A percentile compares a stretch with the other conserved stretches of the same genome.
These are phyloP conservation scores for Leishmania major DNA, from an alignment of 208 protist species.

Conservation along the genomic window DNA sequence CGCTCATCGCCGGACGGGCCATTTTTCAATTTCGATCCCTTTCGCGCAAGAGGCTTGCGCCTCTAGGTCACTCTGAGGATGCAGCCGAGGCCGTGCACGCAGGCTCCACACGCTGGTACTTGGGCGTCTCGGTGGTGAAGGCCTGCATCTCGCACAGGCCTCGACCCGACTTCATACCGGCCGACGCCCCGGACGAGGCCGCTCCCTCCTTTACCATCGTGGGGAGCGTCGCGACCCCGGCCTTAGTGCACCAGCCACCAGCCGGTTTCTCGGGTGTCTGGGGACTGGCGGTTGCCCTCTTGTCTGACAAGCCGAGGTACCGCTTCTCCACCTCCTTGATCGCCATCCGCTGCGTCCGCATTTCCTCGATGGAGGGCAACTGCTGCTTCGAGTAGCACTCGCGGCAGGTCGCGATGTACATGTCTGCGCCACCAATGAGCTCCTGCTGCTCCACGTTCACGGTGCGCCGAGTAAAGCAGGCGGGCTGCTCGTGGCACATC, in stretches of 20 bases:
- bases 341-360: conserved; percentile 26
- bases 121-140: not conserved
- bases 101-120: not conserved
- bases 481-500: conserved; percentile 76
- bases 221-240: conserved; percentile 6
- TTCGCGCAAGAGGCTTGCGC: not conserved
- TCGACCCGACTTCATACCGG: not conserved
- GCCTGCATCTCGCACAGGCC: not conserved
- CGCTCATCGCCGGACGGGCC: not conserved
- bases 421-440: conserved; percentile 94
- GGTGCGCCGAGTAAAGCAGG: conserved; percentile 88
- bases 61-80: not conserved
- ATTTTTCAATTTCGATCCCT: no score
- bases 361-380: conserved; percentile 32
- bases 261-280: conserved; percentile 26
- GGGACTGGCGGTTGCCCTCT: not conserved
- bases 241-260: not conserved
- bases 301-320: conserved; percentile 14
- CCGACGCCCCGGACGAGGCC: not conserved
- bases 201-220: not conserved
- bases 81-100: not conserved
- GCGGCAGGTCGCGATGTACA: conserved; percentile 94
- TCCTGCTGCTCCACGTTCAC: conserved; percentile 65
- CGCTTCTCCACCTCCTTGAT: conserved; percentile 42
- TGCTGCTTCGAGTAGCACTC: conserved; percentile 62